Percentiles rank a stretch among this genome's conserved stretches.
Evolutionary conservation across 202 grass and related monocot species (phyloP).

Genomic region (Hordeum pubiflorum): DNA sequence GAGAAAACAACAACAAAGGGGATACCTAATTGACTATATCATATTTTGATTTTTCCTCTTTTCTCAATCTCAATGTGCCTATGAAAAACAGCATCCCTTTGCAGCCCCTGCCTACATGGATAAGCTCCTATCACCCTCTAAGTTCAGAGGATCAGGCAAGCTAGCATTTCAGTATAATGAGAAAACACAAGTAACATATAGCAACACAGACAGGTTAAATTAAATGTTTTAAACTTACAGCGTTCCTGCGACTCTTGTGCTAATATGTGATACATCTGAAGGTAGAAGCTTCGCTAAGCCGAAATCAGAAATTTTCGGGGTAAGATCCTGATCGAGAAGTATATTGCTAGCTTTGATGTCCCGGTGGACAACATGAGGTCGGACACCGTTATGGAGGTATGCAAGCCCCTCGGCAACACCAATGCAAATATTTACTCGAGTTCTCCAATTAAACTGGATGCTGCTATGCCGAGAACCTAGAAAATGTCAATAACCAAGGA

Average conservation of each 20-base stretch:
- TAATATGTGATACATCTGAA: constrained; percentile 63
- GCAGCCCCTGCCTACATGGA: not conserved
- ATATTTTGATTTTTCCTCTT: not conserved
- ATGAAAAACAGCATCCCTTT: not conserved
- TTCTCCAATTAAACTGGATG: constrained; percentile 71
- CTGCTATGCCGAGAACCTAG: constrained; percentile 43
- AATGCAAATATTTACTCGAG: constrained; percentile 55
- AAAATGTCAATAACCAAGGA: constrained; percentile 16
- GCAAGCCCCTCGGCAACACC: constrained; percentile 67
- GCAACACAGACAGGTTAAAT: not conserved
- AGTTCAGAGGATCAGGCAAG: not conserved
- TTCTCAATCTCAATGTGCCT: not conserved
- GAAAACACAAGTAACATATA: not conserved
- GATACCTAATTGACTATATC: not conserved
- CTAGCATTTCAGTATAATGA: not conserved
- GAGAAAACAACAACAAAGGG: not conserved
- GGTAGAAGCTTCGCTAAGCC: constrained; percentile 82
- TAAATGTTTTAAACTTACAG: constrained; percentile 40
- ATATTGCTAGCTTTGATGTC: constrained; percentile 97
- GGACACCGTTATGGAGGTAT: constrained; percentile 59
- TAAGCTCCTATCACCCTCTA: not conserved
- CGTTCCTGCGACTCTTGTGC: constrained; percentile 83
- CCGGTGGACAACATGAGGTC: constrained; percentile 72
- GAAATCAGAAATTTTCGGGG: constrained; percentile 86
- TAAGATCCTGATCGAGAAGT: constrained; percentile 66